Conservation (phyloP, 441 rosid genomes). For the Pelargonium australe region DNA sequence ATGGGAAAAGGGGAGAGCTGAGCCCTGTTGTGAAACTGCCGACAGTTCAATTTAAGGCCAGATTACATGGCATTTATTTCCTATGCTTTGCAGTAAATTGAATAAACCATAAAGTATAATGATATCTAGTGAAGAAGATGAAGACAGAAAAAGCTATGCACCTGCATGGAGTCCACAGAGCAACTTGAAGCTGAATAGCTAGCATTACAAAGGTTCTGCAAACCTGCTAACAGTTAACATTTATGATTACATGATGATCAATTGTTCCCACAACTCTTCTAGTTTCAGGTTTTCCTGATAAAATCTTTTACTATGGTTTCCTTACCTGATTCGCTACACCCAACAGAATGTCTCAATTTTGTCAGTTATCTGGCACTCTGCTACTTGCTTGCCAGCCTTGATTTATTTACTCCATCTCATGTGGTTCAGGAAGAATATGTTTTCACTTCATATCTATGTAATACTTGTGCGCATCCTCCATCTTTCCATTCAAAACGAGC, state of each 20-base stretch:
- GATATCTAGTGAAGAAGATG: slow-evolving; percentile 12
- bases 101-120: slow-evolving; percentile 8
- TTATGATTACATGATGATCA: slow-evolving; percentile 22
- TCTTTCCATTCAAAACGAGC: slow-evolving; percentile 69
- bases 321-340: slow-evolving; percentile 18
- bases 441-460: slow-evolving; percentile 75
- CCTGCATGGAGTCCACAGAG: slow-evolving; percentile 12
- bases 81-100: neutral
- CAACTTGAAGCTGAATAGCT: slow-evolving; percentile 10
- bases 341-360: slow-evolving; percentile 21
- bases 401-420: slow-evolving; percentile 55
- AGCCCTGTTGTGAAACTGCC: too few relatives aligned
- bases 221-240: slow-evolving; percentile 4
- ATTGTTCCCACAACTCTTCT: slow-evolving; percentile 53
- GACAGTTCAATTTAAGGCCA: neutral
- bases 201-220: slow-evolving; percentile 8
- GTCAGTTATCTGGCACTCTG: slow-evolving; percentile 29
- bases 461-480: slow-evolving; percentile 68
- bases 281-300: slow-evolving; percentile 43
- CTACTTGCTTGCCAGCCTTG: slow-evolving; percentile 49
- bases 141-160: slow-evolving; percentile 19
- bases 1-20: too few relatives aligned
- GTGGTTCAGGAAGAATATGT: slow-evolving; percentile 53
- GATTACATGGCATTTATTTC: neutral
- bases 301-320: slow-evolving; percentile 26